phyloP scores from a whole-genome alignment of 2,329 filamentous ascomycete species.

The Colletotrichum magnum region DNA sequence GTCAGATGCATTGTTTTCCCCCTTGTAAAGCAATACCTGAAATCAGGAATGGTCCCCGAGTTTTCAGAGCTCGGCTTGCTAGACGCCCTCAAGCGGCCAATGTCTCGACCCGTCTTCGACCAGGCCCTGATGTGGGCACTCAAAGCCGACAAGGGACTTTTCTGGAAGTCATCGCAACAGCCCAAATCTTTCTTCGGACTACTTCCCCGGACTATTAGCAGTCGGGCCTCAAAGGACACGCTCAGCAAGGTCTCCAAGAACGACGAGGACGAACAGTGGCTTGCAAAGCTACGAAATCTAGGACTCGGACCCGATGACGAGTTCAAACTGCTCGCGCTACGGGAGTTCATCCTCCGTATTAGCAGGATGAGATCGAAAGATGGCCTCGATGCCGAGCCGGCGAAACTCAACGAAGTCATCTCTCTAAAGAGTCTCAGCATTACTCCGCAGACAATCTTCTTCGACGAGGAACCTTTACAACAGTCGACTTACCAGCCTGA shows the following conservation, averaged over 20 bases:
- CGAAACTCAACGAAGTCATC: constrained; percentile 78
- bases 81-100: constrained; percentile 85
- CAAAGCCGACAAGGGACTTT: constrained; percentile 84
- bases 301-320: constrained; percentile 89
- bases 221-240: constrained; percentile 70
- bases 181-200: constrained; percentile 76
- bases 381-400: constrained; percentile 52
- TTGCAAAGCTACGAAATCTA: constrained; percentile 86
- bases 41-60: constrained; percentile 74
- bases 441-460: constrained; percentile 90
- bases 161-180: constrained; percentile 86
- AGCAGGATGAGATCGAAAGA: constrained; percentile 78
- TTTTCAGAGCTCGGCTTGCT: constrained; percentile 82
- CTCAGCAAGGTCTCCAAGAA: constrained; percentile 79
- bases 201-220: constrained; percentile 65
- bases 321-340: constrained; percentile 85
- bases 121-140: constrained; percentile 88
- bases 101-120: constrained; percentile 86
- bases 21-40: constrained; percentile 85
- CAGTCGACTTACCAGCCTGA: constrained; percentile 51
- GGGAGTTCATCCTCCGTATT: constrained; percentile 92
- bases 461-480: constrained; percentile 80
- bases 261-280: constrained; percentile 95
- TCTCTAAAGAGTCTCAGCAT: constrained; percentile 82
- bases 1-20: constrained; percentile 87